Evolutionary conservation across 192 early-diverging fungal species (phyloP).

Genomic region (Linnemannia exigua): DNA sequence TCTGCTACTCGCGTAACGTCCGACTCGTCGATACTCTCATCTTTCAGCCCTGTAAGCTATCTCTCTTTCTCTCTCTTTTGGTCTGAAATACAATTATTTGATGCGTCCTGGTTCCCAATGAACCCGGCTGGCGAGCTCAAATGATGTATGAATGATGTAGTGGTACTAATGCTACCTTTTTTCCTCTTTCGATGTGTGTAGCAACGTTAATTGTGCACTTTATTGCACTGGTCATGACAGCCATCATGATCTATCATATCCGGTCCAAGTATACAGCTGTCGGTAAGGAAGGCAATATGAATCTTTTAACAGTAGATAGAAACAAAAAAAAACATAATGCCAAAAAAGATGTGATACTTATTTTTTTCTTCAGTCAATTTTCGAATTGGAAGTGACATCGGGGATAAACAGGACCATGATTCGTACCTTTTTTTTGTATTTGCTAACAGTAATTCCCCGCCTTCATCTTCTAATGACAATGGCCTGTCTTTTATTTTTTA

Average conservation of each 20-base stretch:
- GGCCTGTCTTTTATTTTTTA: neutral
- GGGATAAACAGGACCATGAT: neutral
- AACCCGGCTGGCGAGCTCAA: neutral
- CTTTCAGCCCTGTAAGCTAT: conserved; percentile 83
- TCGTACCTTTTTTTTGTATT: neutral
- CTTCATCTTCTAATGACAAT: too few relatives aligned
- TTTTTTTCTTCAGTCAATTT: neutral
- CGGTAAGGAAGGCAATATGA: conserved; percentile 66
- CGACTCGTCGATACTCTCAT: conserved; percentile 85
- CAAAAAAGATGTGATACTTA: neutral
- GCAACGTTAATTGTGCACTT: conserved; percentile 96
- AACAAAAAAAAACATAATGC: neutral
- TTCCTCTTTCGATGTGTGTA: conserved; percentile 18
- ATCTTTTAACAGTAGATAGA: neutral
- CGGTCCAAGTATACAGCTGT: conserved; percentile 98
- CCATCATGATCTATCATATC: conserved; percentile 99
- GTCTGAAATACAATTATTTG: neutral
- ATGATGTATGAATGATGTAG: too few relatives aligned
- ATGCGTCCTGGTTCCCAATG: neutral
- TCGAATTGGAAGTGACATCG: neutral
- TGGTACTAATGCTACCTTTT: neutral
- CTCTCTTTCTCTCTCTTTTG: neutral
- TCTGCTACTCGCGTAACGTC: conserved; percentile 96
- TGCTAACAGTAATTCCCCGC: neutral
- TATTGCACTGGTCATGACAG: conserved; percentile 94